Conservation (phyloP, 2,329 filamentous ascomycete genomes). For the Alternaria angustiovoidea region DNA sequence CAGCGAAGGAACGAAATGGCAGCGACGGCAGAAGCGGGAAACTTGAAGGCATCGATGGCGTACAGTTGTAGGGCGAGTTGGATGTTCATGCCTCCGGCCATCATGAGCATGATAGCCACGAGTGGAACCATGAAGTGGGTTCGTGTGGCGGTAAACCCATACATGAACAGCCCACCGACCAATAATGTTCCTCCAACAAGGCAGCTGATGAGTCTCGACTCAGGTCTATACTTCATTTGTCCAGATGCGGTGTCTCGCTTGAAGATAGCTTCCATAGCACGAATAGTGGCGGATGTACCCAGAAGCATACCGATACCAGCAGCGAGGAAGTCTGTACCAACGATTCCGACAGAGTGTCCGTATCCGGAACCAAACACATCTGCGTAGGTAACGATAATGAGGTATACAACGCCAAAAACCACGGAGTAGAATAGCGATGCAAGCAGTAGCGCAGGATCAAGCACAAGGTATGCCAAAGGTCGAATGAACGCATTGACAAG, state of each 20-base stretch:
- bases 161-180: constrained; percentile 21
- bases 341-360: constrained; percentile 19
- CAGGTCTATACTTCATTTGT: constrained; percentile 16
- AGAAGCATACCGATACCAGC: constrained; percentile 20
- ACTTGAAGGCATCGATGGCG: constrained; percentile 21
- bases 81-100: constrained; percentile 18
- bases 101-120: constrained; percentile 14
- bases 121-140: constrained; percentile 23
- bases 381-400: constrained; percentile 22
- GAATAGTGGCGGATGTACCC: constrained; percentile 22
- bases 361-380: constrained; percentile 21
- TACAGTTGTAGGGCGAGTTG: constrained; percentile 18
- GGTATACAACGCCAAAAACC: constrained; percentile 20
- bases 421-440: constrained; percentile 19
- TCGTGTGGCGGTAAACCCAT: constrained; percentile 18
- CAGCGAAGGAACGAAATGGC: constrained; percentile 19
- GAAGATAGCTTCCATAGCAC: constrained; percentile 22
- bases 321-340: constrained; percentile 24
- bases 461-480: constrained; percentile 9
- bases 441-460: constrained; percentile 19
- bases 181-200: constrained; percentile 12
- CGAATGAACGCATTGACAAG: constrained; percentile 15
- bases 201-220: constrained; percentile 19
- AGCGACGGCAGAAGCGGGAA: constrained; percentile 20
- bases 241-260: constrained; percentile 10